phyloP scores from a whole-genome alignment of 2,329 filamentous ascomycete species.

The Emericellopsis atlantica region DNA sequence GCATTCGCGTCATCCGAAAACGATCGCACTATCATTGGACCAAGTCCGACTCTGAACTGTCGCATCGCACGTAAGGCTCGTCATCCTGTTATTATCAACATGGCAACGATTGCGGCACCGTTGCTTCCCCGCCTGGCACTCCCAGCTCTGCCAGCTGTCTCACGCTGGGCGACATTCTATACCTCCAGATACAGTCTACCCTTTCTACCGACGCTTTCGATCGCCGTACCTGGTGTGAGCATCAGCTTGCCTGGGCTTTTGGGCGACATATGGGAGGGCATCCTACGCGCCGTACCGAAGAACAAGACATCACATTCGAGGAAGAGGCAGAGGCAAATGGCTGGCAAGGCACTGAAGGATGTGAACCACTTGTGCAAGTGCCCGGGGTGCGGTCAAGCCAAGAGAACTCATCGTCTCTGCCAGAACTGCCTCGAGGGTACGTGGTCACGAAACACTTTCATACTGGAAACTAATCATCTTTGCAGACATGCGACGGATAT shows the following conservation, averaged over 20 bases:
- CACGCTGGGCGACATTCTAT: conserved; percentile 29
- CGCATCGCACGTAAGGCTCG: too few relatives aligned
- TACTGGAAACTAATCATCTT: background rate
- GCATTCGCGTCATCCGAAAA: too few relatives aligned
- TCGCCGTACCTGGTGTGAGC: conserved; percentile 49
- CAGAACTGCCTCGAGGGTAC: conserved; percentile 75
- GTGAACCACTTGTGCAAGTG: conserved; percentile 79
- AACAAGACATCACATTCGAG: conserved; percentile 98
- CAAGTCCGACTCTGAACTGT: too few relatives aligned
- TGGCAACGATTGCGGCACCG: conserved; percentile 30
- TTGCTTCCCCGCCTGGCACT: conserved; percentile 44
- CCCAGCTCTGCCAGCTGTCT: conserved; percentile 23
- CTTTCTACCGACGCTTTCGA: conserved; percentile 38
- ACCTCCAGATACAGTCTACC: conserved; percentile 31
- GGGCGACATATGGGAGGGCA: conserved; percentile 80
- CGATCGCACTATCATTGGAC: too few relatives aligned
- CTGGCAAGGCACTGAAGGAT: conserved; percentile 89
- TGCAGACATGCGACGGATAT: conserved; percentile 23
- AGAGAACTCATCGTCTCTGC: conserved; percentile 82
- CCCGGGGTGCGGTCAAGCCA: conserved; percentile 74
- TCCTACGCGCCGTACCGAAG: conserved; percentile 88
- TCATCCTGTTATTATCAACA: conserved; percentile 12
- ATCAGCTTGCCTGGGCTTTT: conserved; percentile 46
- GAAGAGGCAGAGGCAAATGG: conserved; percentile 86
- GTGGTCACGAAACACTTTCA: conserved; percentile 14